Evolutionary conservation across 352 stramenopile genomes (phyloP).

Genomic region (Saprolegnia diclina): DNA sequence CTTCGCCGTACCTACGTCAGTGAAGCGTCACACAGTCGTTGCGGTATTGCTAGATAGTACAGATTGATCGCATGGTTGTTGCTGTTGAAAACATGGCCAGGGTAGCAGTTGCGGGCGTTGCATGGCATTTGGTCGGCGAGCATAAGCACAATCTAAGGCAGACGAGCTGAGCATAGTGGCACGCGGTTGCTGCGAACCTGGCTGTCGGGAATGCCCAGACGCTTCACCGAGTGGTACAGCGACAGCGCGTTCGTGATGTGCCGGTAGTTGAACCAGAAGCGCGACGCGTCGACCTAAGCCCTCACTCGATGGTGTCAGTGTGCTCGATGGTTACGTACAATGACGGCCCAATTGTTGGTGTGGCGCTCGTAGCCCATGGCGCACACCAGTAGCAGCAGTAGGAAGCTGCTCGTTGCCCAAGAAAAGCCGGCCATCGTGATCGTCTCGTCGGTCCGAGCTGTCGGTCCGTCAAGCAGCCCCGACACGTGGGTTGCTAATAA

Average conservation of each 20-base stretch:
- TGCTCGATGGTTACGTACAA: constrained; percentile 35
- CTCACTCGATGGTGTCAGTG: background rate
- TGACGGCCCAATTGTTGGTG: constrained; percentile 84
- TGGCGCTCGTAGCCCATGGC: constrained; percentile 50
- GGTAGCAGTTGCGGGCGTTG: constrained; percentile 88
- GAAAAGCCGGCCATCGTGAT: constrained; percentile 9
- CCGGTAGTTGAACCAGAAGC: constrained; percentile 98
- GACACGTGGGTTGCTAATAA: too few species aligned
- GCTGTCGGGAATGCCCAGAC: constrained; percentile 90
- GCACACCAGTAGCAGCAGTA: constrained; percentile 29
- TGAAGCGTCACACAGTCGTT: background rate
- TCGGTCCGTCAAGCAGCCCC: too few species aligned
- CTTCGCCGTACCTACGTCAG: constrained; percentile 69
- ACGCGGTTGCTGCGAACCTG: constrained; percentile 45
- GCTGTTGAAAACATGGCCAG: constrained; percentile 87
- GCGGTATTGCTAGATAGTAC: constrained; percentile 24
- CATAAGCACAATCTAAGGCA: constrained; percentile 89
- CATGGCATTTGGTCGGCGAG: constrained; percentile 95
- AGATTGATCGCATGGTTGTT: constrained; percentile 87
- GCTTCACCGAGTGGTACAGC: constrained; percentile 91
- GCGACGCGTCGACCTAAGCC: constrained; percentile 86
- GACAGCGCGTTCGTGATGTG: constrained; percentile 93
- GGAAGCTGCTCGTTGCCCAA: background rate
- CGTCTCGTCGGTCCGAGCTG: background rate
- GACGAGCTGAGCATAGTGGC: background rate